Conservation (phyloP, 1,284 basidiomycete species). For the Ustilago trichophora region DNA sequence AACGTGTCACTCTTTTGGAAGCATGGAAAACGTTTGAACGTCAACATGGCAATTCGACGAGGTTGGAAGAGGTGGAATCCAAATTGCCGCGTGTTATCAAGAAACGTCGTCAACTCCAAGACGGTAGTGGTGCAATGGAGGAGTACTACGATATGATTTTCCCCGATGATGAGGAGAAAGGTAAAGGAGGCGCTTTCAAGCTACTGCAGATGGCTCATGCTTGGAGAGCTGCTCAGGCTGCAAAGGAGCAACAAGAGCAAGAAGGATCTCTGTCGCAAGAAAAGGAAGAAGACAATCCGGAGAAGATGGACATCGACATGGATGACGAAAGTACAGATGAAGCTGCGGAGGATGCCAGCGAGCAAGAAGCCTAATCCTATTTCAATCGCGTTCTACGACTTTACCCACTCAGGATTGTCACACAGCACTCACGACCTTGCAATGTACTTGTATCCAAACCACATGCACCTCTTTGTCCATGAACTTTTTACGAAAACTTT, state of each 20-base stretch:
- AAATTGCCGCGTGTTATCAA: constrained; percentile 92
- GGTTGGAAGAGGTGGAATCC: constrained; percentile 79
- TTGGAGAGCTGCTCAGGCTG: constrained; percentile 53
- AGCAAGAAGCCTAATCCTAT: too few species aligned
- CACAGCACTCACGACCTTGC: background rate
- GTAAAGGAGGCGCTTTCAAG: constrained; percentile 61
- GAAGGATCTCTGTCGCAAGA: too few species aligned
- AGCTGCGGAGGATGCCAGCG: too few species aligned
- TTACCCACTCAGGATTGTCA: too few species aligned
- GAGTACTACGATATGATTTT: constrained; percentile 66
- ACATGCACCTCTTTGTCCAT: too few species aligned
- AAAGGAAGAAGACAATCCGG: background rate
- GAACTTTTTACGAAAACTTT: too few species aligned
- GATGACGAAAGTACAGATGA: too few species aligned
- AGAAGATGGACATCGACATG: constrained; percentile 18
- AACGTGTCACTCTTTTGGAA: constrained; percentile 88
- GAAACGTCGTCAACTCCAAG: constrained; percentile 67
- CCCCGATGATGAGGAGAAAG: constrained; percentile 63
- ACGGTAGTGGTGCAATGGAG: constrained; percentile 56
- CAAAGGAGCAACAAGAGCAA: constrained; percentile 14
- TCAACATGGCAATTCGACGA: constrained; percentile 72
- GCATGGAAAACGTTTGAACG: constrained; percentile 93
- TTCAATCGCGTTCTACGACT: too few species aligned
- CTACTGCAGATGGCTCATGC: constrained; percentile 61
- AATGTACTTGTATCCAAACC: constrained; percentile 18